Base-by-base conservation (phyloP, 2,329 filamentous ascomycete species). In the Neonectria hederae region DNA sequence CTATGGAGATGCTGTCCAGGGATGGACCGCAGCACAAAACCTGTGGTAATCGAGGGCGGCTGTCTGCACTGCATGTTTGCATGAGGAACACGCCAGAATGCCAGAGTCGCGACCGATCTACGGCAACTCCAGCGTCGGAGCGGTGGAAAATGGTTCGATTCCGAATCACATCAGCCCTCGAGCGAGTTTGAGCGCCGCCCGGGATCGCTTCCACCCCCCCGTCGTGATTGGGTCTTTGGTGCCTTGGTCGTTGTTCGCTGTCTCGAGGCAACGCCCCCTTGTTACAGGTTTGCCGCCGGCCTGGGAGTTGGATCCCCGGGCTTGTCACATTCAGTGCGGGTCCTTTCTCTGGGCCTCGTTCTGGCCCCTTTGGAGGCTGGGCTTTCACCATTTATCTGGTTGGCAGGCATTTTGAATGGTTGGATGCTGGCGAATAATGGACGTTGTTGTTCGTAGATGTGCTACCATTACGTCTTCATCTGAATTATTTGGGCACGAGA, bases 281-380 rank as follows among this genome's bases (percentile, higher is more conserved):
- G 71, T 73, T 73, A 70, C 71, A 73, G 71, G 71, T 73, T 64
- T 59, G 61, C 57, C 66, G 63, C 65, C 56, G 67, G 63, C 70
- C 62, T 65, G 65, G 58, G 43, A 65, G 51, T 43, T 62, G 61
- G 45, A 62, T 58, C 45, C 54, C 70, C 62, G 65, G 67, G 35
- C 51, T 61, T 22, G 69, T 73, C 49, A 62, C 51, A 70, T 53
- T 66, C 54, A 19, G 17, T n/a, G 56, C 56, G 62, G 62, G 54
- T 54, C 54, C 46, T 19, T 43, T 22, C 22, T 35, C 24, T 24
- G 7, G 7, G 21, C 19, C 51, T 42, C 26, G 38, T 28, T 52
- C 45, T 26, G 13, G 24, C 53, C 53, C 24, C 59, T n/a, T 52
- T 28, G 14, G 35, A 38, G n/a, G 14, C 32, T 38, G 32, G 5